A percentile compares a stretch with the other conserved stretches of the same genome.
Conservation (phyloP, 306 rosid species). For the Cotoneaster glaucophyllus region DNA sequence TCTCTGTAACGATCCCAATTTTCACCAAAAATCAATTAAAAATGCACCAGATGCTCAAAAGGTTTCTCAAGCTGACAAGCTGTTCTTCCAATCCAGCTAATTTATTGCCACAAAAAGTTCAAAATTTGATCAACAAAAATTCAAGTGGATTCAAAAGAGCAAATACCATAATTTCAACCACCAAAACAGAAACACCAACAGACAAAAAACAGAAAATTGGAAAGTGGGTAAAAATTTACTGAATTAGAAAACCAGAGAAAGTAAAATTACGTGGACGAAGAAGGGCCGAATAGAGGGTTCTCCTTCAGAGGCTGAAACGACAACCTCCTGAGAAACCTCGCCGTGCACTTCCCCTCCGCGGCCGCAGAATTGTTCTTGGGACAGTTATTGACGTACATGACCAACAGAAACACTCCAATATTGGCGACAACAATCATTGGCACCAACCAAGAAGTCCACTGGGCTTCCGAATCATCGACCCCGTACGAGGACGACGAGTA, state of each 20-base stretch:
- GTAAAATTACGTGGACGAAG: conserved; percentile 58
- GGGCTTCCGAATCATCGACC: conserved; percentile 37
- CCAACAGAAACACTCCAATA: conserved; percentile 44
- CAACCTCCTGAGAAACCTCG: conserved; percentile 49
- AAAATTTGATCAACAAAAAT: not conserved
- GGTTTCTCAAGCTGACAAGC: not conserved
- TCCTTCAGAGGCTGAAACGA: conserved; percentile 68
- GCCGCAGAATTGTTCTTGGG: conserved; percentile 35
- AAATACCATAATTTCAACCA: not conserved
- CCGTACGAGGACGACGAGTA: conserved; percentile 26
- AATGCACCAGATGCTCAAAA: not conserved
- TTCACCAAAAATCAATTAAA: not conserved
- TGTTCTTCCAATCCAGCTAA: not conserved
- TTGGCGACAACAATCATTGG: conserved; percentile 65
- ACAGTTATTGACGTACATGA: conserved; percentile 70
- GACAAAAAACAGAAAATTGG: not conserved
- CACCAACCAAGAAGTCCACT: conserved; percentile 82
- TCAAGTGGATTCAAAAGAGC: not conserved
- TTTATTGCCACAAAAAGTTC: not conserved
- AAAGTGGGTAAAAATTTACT: not conserved
- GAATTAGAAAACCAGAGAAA: not conserved
- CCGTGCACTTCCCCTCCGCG: conserved; percentile 46
- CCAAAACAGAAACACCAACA: not conserved
- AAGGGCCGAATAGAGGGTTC: conserved; percentile 84
- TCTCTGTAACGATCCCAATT: not conserved